These are phyloP conservation scores for Cryphonectria nitschkei DNA, from an alignment of 2,329 filamentous ascomycete species.

Conservation along the genomic window DNA sequence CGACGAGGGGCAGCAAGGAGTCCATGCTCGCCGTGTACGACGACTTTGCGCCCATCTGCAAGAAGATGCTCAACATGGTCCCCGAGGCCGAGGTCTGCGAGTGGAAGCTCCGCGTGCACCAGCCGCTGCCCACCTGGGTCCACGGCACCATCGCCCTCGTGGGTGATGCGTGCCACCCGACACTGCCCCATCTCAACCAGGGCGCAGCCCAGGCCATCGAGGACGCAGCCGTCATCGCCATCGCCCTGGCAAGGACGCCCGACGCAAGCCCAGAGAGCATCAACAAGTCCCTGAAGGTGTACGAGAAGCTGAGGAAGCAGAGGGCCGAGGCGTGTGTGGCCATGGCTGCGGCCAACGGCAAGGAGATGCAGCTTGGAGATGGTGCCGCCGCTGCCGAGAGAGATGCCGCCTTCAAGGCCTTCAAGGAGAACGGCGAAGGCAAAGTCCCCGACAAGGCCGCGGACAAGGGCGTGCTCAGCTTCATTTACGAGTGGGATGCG, in stretches of 20 bases:
- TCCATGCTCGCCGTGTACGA: conserved; percentile 63
- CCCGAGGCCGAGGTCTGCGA: conserved; percentile 68
- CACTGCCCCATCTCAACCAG: conserved; percentile 65
- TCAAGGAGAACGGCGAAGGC: conserved; percentile 46
- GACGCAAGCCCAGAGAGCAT: conserved; percentile 42
- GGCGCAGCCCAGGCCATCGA: conserved; percentile 69
- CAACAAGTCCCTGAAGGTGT: conserved; percentile 51
- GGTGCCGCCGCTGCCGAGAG: conserved; percentile 50
- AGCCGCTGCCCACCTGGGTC: conserved; percentile 65
- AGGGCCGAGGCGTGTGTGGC: conserved; percentile 53
- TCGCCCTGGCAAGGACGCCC: conserved; percentile 46
- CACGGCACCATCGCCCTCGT: conserved; percentile 55
- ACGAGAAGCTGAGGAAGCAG: conserved; percentile 56
- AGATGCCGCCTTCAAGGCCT: conserved; percentile 47
- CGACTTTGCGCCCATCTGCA: conserved; percentile 65
- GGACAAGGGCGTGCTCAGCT: conserved; percentile 27
- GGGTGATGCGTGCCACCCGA: conserved; percentile 66
- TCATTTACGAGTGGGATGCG: conserved; percentile 28
- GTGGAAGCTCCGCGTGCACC: conserved; percentile 67
- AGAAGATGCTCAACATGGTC: conserved; percentile 62
- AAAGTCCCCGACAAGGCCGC: conserved; percentile 60
- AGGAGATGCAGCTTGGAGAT: conserved; percentile 49
- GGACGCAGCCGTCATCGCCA: conserved; percentile 54
- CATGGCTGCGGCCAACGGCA: conserved; percentile 50
- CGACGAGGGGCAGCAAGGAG: conserved; percentile 62